These are phyloP conservation scores for Excoecaria agallocha DNA, from an alignment of 345 rosid species.

Conservation along the genomic window DNA sequence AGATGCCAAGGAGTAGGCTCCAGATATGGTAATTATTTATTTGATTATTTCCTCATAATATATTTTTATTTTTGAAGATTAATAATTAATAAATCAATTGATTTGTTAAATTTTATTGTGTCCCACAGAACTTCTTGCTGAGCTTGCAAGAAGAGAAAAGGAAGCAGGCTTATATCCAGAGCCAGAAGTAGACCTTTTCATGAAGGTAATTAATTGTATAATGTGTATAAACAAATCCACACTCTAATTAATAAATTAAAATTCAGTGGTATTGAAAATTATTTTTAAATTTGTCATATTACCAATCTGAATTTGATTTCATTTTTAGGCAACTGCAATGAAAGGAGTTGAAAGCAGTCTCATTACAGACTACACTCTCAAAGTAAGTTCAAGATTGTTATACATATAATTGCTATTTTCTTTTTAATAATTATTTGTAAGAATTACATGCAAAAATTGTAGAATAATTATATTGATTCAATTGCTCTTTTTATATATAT, in stretches of 20 bases:
- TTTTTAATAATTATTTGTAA: not conserved
- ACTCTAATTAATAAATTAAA: no score
- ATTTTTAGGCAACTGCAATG: slow-evolving; percentile 67
- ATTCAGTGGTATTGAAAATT: no score
- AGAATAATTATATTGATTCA: not conserved
- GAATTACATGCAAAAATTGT: no score
- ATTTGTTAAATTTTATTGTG: not conserved
- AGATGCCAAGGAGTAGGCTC: slow-evolving; percentile 88
- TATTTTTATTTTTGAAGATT: not conserved
- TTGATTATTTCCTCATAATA: not conserved
- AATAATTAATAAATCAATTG: not conserved
- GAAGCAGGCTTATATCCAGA: slow-evolving; percentile 80
- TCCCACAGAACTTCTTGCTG: slow-evolving; percentile 59
- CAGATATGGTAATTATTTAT: slow-evolving; percentile 60
- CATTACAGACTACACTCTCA: slow-evolving; percentile 85
- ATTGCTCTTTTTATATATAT: not conserved
- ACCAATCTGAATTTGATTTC: no score
- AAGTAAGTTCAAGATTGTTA: slow-evolving; percentile 37
- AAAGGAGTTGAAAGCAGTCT: slow-evolving; percentile 72
- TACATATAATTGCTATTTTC: no score
- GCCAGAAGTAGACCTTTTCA: slow-evolving; percentile 88
- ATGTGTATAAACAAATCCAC: no score
- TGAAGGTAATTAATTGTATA: slow-evolving; percentile 50
- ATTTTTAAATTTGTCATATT: no score
- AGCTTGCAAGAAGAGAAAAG: slow-evolving; percentile 78